Conservation (phyloP, 1,284 basidiomycete genomes). For the Golubevia pallescens region DNA sequence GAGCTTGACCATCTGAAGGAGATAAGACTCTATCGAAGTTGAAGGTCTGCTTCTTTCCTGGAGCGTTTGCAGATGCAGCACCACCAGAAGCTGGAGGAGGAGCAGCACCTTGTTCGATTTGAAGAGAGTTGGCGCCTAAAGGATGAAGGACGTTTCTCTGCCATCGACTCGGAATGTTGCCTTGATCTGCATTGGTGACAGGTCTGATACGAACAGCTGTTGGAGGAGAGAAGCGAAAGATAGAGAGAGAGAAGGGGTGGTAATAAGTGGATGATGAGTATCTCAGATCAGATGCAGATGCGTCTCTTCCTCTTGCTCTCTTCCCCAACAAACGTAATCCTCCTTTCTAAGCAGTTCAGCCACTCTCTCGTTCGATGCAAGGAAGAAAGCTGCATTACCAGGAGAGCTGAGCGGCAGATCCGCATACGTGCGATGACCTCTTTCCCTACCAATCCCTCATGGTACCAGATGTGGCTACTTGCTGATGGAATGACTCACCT, state of each 20-base stretch:
- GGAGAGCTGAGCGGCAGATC: background rate
- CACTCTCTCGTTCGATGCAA: background rate
- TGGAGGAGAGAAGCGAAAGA: too few relatives aligned
- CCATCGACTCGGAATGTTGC: conserved; percentile 84
- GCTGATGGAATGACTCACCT: conserved; percentile 12
- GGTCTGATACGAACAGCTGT: conserved; percentile 91
- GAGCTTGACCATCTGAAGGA: conserved; percentile 80
- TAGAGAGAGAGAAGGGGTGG: background rate
- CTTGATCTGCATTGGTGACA: conserved; percentile 78
- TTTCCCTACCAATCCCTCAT: background rate
- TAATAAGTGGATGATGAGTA: background rate
- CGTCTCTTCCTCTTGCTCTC: background rate
- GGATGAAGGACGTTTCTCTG: conserved; percentile 86
- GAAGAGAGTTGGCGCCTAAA: conserved; percentile 65
- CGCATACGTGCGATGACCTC: background rate
- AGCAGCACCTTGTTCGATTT: conserved; percentile 34
- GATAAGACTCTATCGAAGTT: conserved; percentile 92
- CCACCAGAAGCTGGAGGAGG: conserved; percentile 56
- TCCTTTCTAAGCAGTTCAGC: background rate
- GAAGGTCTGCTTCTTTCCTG: conserved; percentile 77
- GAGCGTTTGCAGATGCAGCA: conserved; percentile 69
- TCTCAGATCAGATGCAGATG: background rate
- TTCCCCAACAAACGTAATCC: background rate
- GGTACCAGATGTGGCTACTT: too few relatives aligned
- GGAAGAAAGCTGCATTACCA: background rate